Evolutionary conservation across 2,329 filamentous ascomycete genomes (phyloP).

Genomic region (Aspergillus sp.): DNA sequence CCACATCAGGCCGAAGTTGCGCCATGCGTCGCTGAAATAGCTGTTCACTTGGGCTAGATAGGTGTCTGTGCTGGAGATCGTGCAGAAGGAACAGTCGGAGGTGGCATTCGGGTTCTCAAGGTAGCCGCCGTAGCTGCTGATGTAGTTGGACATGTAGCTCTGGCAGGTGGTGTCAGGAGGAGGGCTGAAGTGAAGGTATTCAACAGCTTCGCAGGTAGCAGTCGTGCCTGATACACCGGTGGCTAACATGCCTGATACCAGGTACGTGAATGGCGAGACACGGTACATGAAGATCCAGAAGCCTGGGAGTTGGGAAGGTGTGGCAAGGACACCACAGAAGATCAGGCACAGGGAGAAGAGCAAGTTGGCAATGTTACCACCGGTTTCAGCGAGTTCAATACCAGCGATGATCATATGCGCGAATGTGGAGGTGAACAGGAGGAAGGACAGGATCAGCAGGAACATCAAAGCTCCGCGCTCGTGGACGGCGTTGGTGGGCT

Average conservation of each 20-base stretch:
- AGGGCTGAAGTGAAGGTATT: slow-evolving; percentile 41
- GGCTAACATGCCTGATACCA: slow-evolving; percentile 48
- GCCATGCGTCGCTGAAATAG: slow-evolving; percentile 57
- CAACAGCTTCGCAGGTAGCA: slow-evolving; percentile 34
- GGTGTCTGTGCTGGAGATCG: slow-evolving; percentile 47
- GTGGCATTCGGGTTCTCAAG: slow-evolving; percentile 50
- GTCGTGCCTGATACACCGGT: slow-evolving; percentile 38
- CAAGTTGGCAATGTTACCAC: slow-evolving; percentile 63
- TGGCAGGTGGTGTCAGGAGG: slow-evolving; percentile 64
- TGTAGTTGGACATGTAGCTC: slow-evolving; percentile 50
- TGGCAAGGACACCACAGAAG: slow-evolving; percentile 59
- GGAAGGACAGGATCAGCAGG: slow-evolving; percentile 64
- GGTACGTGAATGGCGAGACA: slow-evolving; percentile 67
- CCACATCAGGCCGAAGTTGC: slow-evolving; percentile 72
- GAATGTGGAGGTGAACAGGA: slow-evolving; percentile 72
- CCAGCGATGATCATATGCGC: slow-evolving; percentile 73
- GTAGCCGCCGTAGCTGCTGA: slow-evolving; percentile 40
- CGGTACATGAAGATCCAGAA: slow-evolving; percentile 83
- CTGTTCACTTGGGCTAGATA: slow-evolving; percentile 49
- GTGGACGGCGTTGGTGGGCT: slow-evolving; percentile 39
- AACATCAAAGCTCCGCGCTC: slow-evolving; percentile 66
- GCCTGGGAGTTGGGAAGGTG: slow-evolving; percentile 59
- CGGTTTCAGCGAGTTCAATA: slow-evolving; percentile 68
- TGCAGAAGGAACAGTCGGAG: slow-evolving; percentile 53
- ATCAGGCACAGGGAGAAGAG: slow-evolving; percentile 60